phyloP scores from a whole-genome alignment of 2,329 filamentous ascomycete genomes.

The Penicillium sclerotigenum region DNA sequence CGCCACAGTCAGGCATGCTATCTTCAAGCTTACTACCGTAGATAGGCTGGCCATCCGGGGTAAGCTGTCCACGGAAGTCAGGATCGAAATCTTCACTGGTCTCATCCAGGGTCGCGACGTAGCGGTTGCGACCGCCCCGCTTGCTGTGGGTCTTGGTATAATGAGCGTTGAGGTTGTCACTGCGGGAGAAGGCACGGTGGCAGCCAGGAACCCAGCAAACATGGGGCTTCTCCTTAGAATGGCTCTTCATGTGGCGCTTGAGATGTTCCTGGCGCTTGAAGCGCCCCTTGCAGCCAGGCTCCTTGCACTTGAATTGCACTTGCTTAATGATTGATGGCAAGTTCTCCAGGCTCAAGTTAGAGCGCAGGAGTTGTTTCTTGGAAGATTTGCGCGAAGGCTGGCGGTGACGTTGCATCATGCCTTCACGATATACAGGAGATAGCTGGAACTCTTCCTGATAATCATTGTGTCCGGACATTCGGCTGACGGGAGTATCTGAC shows the following conservation, averaged over 20 bases:
- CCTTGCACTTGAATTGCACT: constrained; percentile 43
- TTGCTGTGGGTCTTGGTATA: constrained; percentile 48
- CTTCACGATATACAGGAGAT: constrained; percentile 35
- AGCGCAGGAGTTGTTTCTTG: constrained; percentile 31
- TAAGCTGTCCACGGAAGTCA: constrained; percentile 44
- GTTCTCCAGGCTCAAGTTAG: constrained; percentile 36
- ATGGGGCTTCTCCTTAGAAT: constrained; percentile 45
- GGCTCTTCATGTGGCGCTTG: constrained; percentile 49
- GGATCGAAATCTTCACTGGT: constrained; percentile 44
- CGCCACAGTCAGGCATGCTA: constrained; percentile 31
- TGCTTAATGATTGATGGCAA: constrained; percentile 40
- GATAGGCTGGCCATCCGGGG: constrained; percentile 43
- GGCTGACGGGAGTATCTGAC: constrained; percentile 36
- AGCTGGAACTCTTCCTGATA: constrained; percentile 36
- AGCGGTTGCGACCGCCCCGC: constrained; percentile 45
- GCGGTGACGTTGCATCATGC: constrained; percentile 30
- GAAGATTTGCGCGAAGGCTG: constrained; percentile 36
- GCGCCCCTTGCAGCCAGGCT: constrained; percentile 43
- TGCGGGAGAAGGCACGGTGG: constrained; percentile 42
- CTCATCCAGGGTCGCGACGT: constrained; percentile 46
- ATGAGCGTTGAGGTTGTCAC: constrained; percentile 47
- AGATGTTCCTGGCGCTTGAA: constrained; percentile 52
- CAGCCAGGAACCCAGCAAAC: constrained; percentile 46
- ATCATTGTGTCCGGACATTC: constrained; percentile 35
- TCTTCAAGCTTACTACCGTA: constrained; percentile 38